Evolutionary conservation across 345 rosid species (phyloP), one percentile per base, ranked within the genome.

Genomic region (Toxicodendron radicans): DNA sequence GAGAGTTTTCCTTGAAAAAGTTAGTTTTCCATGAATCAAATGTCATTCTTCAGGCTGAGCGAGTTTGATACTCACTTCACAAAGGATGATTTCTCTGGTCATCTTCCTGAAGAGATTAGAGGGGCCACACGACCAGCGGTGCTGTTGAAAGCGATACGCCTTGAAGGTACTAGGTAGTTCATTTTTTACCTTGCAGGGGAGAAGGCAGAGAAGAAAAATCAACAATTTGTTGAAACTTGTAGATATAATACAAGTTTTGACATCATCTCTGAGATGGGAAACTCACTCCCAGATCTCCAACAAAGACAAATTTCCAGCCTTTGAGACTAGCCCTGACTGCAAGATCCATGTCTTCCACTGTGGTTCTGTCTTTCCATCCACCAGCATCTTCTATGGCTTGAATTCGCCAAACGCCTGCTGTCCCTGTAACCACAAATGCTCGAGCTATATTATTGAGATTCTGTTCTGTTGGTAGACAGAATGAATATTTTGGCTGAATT

Each of bases 161-260:
- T 84, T 83, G 85, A 85, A 82, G 54, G 89, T 83, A 67, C 89
- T 83, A 2, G 91, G 91, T n/a, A 89, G 81, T 79, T 87, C 93
- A 79, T 79, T 84, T 71, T 78, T 85, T 17, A 84, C 85, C 85
- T 86, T 5, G 35, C 7, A 76, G 32, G 60, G 62, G 14, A 72
- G 10, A 30, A 72, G 20, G 17, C 41, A 41, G 7, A 51, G 45
- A 5, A 59, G 48, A 56, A 60, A 43, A 51, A 18, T 13, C 38
- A 56, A 76, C 17, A 8, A 23, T 2, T 66, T 48, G 41, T 48
- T 14, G 41, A 66, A 38, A 48, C 12, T 48, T 49, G 14, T 16
- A 49, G 21, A 4, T 32, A 16, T 27, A 23, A 13, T 66, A 67
- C 32, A 11, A 20, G 10, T 24, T 4, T 41, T 33, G 43, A 30